phyloP scores from a whole-genome alignment of 768 basidiomycete species.

The Lactarius pseudohatsudake region DNA sequence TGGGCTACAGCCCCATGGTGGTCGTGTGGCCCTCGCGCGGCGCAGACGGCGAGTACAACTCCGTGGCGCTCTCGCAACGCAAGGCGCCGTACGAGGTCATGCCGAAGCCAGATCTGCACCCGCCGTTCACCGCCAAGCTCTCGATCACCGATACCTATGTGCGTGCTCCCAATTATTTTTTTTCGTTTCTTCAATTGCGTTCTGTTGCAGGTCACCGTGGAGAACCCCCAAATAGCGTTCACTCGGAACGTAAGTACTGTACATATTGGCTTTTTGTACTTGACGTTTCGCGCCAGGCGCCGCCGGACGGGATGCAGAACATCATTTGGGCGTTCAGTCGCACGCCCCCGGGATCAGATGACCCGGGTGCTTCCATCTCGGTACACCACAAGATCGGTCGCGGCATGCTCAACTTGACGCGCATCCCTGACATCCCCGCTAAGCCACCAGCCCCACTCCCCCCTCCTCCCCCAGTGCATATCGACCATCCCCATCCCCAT shows the following conservation, averaged over 20 bases:
- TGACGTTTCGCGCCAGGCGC: constrained; percentile 38
- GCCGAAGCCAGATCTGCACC: constrained; percentile 55
- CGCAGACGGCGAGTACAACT: constrained; percentile 40
- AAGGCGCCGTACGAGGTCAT: constrained; percentile 49
- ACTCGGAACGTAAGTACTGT: not conserved
- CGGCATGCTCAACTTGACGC: constrained; percentile 49
- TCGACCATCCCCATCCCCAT: not conserved
- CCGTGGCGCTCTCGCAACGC: constrained; percentile 68
- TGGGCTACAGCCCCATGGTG: constrained; percentile 64
- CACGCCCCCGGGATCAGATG: constrained; percentile 45
- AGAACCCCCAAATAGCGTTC: constrained; percentile 20
- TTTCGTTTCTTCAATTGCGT: not conserved
- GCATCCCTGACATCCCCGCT: constrained; percentile 33
- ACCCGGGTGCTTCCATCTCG: constrained; percentile 42
- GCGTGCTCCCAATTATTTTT: constrained; percentile 31
- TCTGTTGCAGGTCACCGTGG: not conserved
- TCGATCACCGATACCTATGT: constrained; percentile 36
- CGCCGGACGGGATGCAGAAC: constrained; percentile 40
- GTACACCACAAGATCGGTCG: constrained; percentile 49
- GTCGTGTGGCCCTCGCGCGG: constrained; percentile 64
- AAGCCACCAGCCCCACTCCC: not conserved
- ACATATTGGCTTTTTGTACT: too few species aligned
- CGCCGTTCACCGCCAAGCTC: constrained; percentile 51
- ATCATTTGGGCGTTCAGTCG: constrained; percentile 63
- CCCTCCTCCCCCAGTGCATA: not conserved